phyloP scores from a whole-genome alignment of 2,329 filamentous ascomycete species.

The Thermothelomyces thermophilus region DNA sequence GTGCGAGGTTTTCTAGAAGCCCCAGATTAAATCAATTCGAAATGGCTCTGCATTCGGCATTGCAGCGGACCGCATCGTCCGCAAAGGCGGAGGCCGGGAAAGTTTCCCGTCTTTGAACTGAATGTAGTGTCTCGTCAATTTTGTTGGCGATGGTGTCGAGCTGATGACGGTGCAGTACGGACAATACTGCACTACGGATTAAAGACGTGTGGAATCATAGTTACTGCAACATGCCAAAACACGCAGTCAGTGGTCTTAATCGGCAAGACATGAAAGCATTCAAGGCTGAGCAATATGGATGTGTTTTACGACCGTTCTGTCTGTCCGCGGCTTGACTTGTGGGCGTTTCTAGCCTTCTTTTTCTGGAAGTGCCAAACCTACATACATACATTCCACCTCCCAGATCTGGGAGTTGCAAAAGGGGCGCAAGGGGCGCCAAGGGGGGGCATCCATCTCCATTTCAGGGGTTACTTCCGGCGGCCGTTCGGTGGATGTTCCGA shows the following conservation, averaged over 20 bases:
- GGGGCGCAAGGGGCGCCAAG: slow-evolving; percentile 1
- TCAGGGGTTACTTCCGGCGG: slow-evolving; percentile 1
- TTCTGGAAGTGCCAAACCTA: no score
- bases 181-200: no score
- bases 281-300: no score
- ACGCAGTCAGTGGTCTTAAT: no score
- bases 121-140: no score
- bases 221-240: neutral
- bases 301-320: no score
- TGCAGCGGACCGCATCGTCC: slow-evolving; percentile 1
- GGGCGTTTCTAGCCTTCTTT: no score
- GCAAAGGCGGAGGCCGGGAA: neutral
- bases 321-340: no score
- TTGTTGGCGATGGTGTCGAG: no score
- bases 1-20: slow-evolving; percentile 10
- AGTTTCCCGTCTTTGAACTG: neutral
- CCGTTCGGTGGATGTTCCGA: slow-evolving; percentile 12
- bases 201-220: no score
- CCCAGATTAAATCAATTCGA: neutral
- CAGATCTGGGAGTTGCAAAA: slow-evolving; percentile 6
- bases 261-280: no score
- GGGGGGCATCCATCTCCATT: slow-evolving; percentile 1
- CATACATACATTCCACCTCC: neutral
- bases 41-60: neutral
- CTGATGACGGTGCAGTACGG: no score